A percentile compares a stretch with the other conserved stretches of the same genome.
phyloP scores from a whole-genome alignment of 1,284 basidiomycete genomes.

The Ganoderma lingzhi region DNA sequence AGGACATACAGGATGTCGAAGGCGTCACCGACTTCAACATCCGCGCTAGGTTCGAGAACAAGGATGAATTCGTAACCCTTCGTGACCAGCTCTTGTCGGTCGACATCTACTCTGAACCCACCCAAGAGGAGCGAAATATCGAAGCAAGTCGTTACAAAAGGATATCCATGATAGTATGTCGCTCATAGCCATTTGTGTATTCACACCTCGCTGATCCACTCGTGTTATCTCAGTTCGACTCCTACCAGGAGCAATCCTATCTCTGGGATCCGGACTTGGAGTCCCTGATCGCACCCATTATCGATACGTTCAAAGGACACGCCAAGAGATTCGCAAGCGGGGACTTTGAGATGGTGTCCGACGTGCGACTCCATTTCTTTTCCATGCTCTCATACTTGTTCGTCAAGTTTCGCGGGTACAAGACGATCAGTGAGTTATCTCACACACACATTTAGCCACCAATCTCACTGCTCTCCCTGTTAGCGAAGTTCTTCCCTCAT shows the following conservation, averaged over 20 bases:
- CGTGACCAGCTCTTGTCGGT: constrained; percentile 62
- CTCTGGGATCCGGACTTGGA: constrained; percentile 97
- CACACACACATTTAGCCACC: neutral
- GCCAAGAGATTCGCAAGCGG: constrained; percentile 56
- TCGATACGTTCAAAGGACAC: constrained; percentile 68
- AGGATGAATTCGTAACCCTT: constrained; percentile 62
- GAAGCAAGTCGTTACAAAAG: constrained; percentile 50
- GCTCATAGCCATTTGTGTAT: constrained; percentile 14
- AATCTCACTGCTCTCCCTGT: constrained; percentile 12
- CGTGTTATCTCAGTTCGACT: constrained; percentile 67
- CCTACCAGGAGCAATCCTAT: constrained; percentile 94
- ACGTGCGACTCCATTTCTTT: constrained; percentile 58
- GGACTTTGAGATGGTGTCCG: constrained; percentile 44
- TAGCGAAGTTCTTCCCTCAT: constrained; percentile 93
- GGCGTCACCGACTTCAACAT: constrained; percentile 39
- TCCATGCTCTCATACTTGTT: constrained; percentile 82
- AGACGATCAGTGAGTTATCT: constrained; percentile 83
- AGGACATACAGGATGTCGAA: constrained; percentile 6
- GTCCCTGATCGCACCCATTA: constrained; percentile 80
- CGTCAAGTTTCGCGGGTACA: constrained; percentile 91
- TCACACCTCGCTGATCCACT: neutral
- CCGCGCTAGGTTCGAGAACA: constrained; percentile 67
- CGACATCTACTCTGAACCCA: constrained; percentile 56
- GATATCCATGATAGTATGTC: constrained; percentile 54
- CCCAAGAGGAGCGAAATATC: constrained; percentile 54